Evolutionary conservation across 805 yeast genomes (phyloP).

Genomic region (Debaryomyces hansenii): DNA sequence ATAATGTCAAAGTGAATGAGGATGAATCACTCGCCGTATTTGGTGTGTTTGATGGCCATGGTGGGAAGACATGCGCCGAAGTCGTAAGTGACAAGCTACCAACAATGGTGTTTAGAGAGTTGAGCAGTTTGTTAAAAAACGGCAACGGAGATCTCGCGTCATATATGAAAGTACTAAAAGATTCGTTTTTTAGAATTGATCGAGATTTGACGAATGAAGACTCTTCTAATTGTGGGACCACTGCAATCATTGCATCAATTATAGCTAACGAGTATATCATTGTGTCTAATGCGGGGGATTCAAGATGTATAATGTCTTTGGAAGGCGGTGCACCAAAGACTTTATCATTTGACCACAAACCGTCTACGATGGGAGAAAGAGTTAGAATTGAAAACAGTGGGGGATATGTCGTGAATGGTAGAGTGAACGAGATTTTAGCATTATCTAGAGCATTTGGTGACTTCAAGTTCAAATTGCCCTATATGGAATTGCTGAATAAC

Average conservation of each 20-base stretch:
- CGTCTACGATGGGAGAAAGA: constrained; percentile 43
- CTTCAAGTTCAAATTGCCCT: constrained; percentile 41
- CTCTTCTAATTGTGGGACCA: constrained; percentile 41
- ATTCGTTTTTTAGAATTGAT: constrained; percentile 40
- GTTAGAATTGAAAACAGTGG: constrained; percentile 43
- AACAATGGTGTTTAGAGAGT: constrained; percentile 26
- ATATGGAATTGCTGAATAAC: constrained; percentile 22
- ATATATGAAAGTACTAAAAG: constrained; percentile 22
- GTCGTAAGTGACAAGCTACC: constrained; percentile 48
- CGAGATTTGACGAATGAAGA: constrained; percentile 22
- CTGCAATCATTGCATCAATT: constrained; percentile 36
- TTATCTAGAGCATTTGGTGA: constrained; percentile 48
- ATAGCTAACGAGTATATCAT: constrained; percentile 40
- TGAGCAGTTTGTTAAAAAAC: constrained; percentile 15
- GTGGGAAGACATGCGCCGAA: constrained; percentile 64
- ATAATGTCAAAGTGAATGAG: constrained; percentile 50
- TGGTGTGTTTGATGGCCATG: constrained; percentile 84
- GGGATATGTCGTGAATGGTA: constrained; percentile 34
- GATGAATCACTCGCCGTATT: constrained; percentile 48
- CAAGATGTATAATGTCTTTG: constrained; percentile 60
- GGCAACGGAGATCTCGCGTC: constrained; percentile 10
- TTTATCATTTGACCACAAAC: constrained; percentile 45
- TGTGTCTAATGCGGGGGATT: constrained; percentile 76
- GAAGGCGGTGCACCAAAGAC: constrained; percentile 61
- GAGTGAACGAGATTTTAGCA: constrained; percentile 46